Evolutionary conservation across 2,329 filamentous ascomycete genomes (phyloP), one percentile per base, ranked within the genome.

Genomic region (Colletotrichum nymphaeae): DNA sequence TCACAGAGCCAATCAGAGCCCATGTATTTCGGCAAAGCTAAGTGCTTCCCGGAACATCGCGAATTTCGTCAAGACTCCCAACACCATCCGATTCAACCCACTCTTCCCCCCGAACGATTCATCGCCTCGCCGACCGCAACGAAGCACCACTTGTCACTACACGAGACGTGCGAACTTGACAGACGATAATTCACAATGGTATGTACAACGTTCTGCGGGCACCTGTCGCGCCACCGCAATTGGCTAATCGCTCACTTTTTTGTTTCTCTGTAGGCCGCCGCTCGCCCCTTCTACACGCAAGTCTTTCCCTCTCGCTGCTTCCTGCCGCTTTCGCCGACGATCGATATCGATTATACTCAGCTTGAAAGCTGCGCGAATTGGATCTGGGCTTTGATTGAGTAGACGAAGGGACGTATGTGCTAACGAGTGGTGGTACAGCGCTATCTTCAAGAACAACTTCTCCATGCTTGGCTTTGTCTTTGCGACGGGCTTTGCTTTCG

Each of bases 401-500:
- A 37, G 11, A 28, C 11, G 55, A 26, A 19, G 28, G 32, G 32
- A 30, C 32, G 30, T 28, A 66, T 30, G 19, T 57, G 35, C 69
- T 66, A 72, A 73, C 64, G 22, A 14, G 32, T 19, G 67, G 56
- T 42, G 35, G 53, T 26, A 77, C 85, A 98, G 97, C 88, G 85
- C 91, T 81, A 81, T 98, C 78, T 93, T 98, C 89, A 92, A 93
- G 85, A 92, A 90, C 83, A 99, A 99, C 89, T 93, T 90, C 80
- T 88, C 93, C 83, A 98, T 98, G 91, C 88, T 99, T 80, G 93
- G 91, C 78, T 89, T 92, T 76, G 94, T 99, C 82, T 99, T 99
- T 84, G 90, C 88, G 78, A 89, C 91, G 77, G 96, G 95, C 78
- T 99, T 99, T 82, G 94, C 89, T 76, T 95, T 97, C 83, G 95